A percentile compares a stretch with the other conserved stretches of the same genome.
Conservation (phyloP, 23 red algal genomes). For the Cyanidiococcus yangmingshanensis region DNA sequence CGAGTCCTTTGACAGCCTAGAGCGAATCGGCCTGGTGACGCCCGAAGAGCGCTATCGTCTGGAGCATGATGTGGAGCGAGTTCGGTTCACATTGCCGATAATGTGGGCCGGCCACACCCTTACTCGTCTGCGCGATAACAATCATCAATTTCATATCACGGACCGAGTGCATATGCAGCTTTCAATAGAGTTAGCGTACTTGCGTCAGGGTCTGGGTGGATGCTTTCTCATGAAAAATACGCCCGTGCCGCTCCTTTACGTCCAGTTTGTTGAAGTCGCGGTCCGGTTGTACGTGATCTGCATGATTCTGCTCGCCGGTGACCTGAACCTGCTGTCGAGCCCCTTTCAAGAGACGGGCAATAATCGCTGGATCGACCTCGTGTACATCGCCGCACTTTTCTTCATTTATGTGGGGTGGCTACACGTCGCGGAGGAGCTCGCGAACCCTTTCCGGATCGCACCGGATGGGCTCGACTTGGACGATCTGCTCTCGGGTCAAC, state of each 20-base stretch:
- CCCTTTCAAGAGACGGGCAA: not conserved
- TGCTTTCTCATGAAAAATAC: not conserved
- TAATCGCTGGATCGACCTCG: not conserved
- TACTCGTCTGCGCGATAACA: not conserved
- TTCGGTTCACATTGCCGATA: not conserved
- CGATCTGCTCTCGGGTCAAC: slow-evolving; percentile 6
- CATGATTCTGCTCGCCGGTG: slow-evolving; percentile 1
- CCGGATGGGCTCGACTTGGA: slow-evolving; percentile 16
- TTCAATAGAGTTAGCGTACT: not conserved
- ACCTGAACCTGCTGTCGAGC: not conserved
- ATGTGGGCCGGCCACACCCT: slow-evolving; percentile 7
- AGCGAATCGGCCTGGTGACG: slow-evolving; percentile 7
- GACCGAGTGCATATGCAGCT: not conserved
- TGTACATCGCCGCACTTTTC: not conserved
- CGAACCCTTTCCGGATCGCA: slow-evolving; percentile 1
- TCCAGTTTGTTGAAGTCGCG: not conserved
- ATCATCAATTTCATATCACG: not conserved
- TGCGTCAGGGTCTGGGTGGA: slow-evolving; percentile 5
- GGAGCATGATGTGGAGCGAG: slow-evolving; percentile 13
- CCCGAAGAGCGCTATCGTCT: slow-evolving; percentile 1
- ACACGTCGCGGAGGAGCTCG: slow-evolving; percentile 14
- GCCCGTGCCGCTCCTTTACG: slow-evolving; percentile 8
- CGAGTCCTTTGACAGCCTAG: not conserved
- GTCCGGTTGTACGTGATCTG: slow-evolving; percentile 14
- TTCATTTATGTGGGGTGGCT: slow-evolving; percentile 16